phyloP scores from a whole-genome alignment of 352 stramenopile species.

The Phytophthora pluvialis region DNA sequence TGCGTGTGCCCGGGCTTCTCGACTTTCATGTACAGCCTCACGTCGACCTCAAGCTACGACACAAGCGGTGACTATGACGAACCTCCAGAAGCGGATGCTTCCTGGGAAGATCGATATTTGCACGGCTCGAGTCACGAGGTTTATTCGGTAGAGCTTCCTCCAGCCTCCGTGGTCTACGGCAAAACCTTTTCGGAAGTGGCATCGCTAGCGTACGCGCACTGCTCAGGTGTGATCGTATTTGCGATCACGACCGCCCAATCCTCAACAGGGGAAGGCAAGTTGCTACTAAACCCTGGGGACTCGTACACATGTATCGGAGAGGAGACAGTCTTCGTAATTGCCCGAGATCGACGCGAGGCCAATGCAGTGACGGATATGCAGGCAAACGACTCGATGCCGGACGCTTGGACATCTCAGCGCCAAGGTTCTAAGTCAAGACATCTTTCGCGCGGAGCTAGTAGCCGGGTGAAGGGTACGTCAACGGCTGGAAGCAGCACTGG shows the following conservation, averaged over 20 bases:
- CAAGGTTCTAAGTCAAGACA: constrained; percentile 14
- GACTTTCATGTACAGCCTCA: constrained; percentile 88
- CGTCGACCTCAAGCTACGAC: constrained; percentile 70
- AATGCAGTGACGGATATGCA: constrained; percentile 35
- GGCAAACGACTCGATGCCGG: constrained; percentile 22
- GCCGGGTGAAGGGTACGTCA: constrained; percentile 15
- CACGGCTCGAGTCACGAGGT: constrained; percentile 77
- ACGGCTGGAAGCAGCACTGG: constrained; percentile 33
- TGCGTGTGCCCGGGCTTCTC: constrained; percentile 87
- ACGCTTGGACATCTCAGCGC: constrained; percentile 30
- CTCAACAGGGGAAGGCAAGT: constrained; percentile 33
- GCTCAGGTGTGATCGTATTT: constrained; percentile 76
- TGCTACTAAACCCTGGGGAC: constrained; percentile 77
- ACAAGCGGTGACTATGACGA: constrained; percentile 35
- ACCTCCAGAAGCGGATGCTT: constrained; percentile 35
- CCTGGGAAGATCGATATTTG: constrained; percentile 77
- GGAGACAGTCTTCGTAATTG: constrained; percentile 78
- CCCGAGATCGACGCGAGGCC: constrained; percentile 43
- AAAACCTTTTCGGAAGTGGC: constrained; percentile 83
- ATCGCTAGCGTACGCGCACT: constrained; percentile 74
- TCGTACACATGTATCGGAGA: constrained; percentile 73
- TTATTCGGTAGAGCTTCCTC: constrained; percentile 72
- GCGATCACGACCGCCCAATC: constrained; percentile 50
- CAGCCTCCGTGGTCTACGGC: constrained; percentile 52
- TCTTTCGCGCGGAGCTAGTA: constrained; percentile 24